These are phyloP conservation scores for Sanghuangporus weigelae DNA, from an alignment of 1,284 basidiomycete genomes.

Conservation along the genomic window DNA sequence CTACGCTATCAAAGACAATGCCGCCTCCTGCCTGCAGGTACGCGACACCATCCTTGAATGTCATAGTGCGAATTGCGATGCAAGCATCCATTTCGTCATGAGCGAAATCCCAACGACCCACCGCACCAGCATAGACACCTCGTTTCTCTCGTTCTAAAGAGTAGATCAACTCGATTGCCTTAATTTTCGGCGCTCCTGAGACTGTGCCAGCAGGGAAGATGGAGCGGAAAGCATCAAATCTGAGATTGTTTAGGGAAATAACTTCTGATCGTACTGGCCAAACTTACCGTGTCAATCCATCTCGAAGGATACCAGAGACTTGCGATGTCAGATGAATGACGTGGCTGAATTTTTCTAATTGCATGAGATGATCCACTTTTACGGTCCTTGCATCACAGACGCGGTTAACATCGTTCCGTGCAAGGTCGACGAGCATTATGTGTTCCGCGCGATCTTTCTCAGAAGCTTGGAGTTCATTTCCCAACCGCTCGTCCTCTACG, in stretches of 20 bases:
- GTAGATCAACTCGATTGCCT: slow-evolving; percentile 92
- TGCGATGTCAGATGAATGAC: slow-evolving; percentile 98
- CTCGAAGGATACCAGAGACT: slow-evolving; percentile 84
- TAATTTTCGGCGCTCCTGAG: slow-evolving; percentile 99
- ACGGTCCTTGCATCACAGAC: slow-evolving; percentile 95
- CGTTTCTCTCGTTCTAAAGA: slow-evolving; percentile 86
- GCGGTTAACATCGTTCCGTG: slow-evolving; percentile 98
- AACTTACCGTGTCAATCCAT: slow-evolving; percentile 74
- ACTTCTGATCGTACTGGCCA: slow-evolving; percentile 5
- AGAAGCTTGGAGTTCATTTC: slow-evolving; percentile 70
- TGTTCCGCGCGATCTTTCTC: slow-evolving; percentile 98
- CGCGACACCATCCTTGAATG: slow-evolving; percentile 88
- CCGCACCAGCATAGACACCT: slow-evolving; percentile 96
- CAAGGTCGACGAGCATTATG: slow-evolving; percentile 98
- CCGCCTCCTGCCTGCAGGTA: slow-evolving; percentile 97
- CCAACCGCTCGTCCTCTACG: slow-evolving; percentile 83
- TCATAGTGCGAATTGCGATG: slow-evolving; percentile 98
- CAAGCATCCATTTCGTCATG: slow-evolving; percentile 96
- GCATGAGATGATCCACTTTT: slow-evolving; percentile 94
- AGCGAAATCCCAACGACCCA: slow-evolving; percentile 96
- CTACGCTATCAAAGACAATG: slow-evolving; percentile 95
- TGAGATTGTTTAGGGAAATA: slow-evolving; percentile 27
- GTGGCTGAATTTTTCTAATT: slow-evolving; percentile 93
- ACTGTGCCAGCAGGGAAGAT: slow-evolving; percentile 99
- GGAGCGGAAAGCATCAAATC: slow-evolving; percentile 97